These are phyloP conservation scores for Tripidium arundinaceum DNA, from an alignment of 202 grass and related monocot genomes.

Conservation along the genomic window DNA sequence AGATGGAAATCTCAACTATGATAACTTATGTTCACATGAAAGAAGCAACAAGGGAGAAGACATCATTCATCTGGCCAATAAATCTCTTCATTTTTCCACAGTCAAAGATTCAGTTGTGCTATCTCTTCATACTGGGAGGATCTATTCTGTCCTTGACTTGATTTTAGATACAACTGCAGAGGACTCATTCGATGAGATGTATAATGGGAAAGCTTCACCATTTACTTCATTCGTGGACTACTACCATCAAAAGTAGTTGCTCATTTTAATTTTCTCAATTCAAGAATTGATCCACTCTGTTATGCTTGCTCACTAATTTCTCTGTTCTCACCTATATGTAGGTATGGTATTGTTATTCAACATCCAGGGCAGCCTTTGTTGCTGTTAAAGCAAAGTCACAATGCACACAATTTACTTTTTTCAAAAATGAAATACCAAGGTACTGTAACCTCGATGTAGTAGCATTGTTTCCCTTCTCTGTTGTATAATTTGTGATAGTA, in stretches of 20 bases:
- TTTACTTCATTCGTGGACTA: slow-evolving; percentile 70
- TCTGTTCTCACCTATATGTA: slow-evolving; percentile 36
- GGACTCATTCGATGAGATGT: slow-evolving; percentile 70
- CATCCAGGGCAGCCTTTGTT: slow-evolving; percentile 75
- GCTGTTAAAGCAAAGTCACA: slow-evolving; percentile 91
- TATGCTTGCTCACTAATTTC: slow-evolving; percentile 10
- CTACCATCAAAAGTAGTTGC: slow-evolving; percentile 51
- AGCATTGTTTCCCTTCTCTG: slow-evolving; percentile 2
- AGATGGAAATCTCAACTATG: slow-evolving; percentile 28
- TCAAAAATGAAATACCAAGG: slow-evolving; percentile 58
- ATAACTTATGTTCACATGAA: slow-evolving; percentile 16
- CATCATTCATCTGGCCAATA: slow-evolving; percentile 76
- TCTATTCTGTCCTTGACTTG: slow-evolving; percentile 78
- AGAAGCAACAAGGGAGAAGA: slow-evolving; percentile 28
- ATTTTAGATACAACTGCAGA: slow-evolving; percentile 53
- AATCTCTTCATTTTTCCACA: slow-evolving; percentile 42
- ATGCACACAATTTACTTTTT: slow-evolving; percentile 91
- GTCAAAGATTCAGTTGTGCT: slow-evolving; percentile 77
- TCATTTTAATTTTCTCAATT: slow-evolving; percentile 5
- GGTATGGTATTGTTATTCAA: slow-evolving; percentile 78
- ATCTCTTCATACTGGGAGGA: slow-evolving; percentile 81
- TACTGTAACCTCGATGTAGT: slow-evolving; percentile 22
- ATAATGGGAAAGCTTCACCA: slow-evolving; percentile 45
- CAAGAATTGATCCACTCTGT: slow-evolving; percentile 7
- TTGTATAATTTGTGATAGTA: neutral